Conservation (phyloP, 2,329 filamentous ascomycete genomes). For the Chlorencoelia australis region DNA sequence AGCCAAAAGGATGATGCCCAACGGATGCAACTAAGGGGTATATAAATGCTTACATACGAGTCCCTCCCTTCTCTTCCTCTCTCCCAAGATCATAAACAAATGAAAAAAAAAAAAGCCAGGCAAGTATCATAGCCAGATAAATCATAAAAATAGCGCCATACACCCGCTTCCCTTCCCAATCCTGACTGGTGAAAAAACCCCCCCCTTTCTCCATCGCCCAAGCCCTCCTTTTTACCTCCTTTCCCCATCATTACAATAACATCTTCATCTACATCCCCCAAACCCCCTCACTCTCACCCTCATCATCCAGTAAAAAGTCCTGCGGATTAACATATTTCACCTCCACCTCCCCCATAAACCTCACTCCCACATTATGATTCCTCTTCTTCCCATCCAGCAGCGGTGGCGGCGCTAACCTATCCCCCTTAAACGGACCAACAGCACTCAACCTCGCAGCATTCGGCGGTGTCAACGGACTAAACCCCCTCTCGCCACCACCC, state of each 20-base stretch:
- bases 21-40: background rate
- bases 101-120: too few species aligned
- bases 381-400: conserved; percentile 9
- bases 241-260: background rate
- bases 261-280: background rate
- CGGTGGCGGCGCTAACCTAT: too few species aligned
- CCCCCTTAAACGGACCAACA: conserved; percentile 9
- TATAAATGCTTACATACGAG: conserved; percentile 1
- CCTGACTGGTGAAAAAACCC: too few species aligned
- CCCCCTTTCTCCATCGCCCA: too few species aligned
- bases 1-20: background rate
- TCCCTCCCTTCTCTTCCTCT: too few species aligned
- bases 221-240: too few species aligned
- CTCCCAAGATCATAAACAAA: too few species aligned
- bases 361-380: background rate
- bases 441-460: conserved; percentile 16
- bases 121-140: background rate
- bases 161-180: background rate
- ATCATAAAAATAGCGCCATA: background rate
- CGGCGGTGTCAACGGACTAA: background rate
- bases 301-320: background rate
- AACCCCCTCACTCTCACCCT: background rate
- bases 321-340: too few species aligned
- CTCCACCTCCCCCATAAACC: background rate
- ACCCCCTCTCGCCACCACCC: background rate